phyloP scores from a whole-genome alignment of 108 stramenopile genomes.

The Pseudonitzschia multiseries region DNA sequence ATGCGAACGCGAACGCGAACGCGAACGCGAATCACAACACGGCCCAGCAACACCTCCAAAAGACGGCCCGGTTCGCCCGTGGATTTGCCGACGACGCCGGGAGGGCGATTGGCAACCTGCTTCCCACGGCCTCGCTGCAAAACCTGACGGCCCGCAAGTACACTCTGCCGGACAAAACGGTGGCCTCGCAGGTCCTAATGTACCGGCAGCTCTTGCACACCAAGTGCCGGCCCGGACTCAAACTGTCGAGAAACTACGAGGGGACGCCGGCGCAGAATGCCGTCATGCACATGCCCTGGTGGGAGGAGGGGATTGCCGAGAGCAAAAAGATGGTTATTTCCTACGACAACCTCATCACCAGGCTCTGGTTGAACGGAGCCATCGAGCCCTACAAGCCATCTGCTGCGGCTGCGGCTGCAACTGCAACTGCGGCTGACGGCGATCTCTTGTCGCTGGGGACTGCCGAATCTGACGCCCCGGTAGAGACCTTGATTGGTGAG shows the following conservation, averaged over 20 bases:
- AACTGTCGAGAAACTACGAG: slow-evolving; percentile 67
- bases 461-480: background rate
- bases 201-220: slow-evolving; percentile 87
- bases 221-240: slow-evolving; percentile 75
- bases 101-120: slow-evolving; percentile 37
- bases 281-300: slow-evolving; percentile 89
- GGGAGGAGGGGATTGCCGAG: slow-evolving; percentile 76
- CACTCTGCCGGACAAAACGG: slow-evolving; percentile 80
- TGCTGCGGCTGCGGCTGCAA: slow-evolving; percentile 4
- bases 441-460: slow-evolving; percentile 12
- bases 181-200: slow-evolving; percentile 87
- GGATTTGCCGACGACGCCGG: slow-evolving; percentile 40
- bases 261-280: slow-evolving; percentile 77
- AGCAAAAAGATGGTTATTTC: slow-evolving; percentile 75
- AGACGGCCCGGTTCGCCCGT: slow-evolving; percentile 28
- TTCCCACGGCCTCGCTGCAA: slow-evolving; percentile 43
- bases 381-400: slow-evolving; percentile 48
- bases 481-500: slow-evolving; percentile 62
- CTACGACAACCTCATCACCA: slow-evolving; percentile 77
- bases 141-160: slow-evolving; percentile 56
- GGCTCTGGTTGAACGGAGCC: slow-evolving; percentile 81
- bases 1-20: too few species aligned
- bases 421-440: background rate
- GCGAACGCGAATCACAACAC: slow-evolving; percentile 16
- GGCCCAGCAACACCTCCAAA: slow-evolving; percentile 5